These are phyloP conservation scores for Umbelopsis sp. DNA, from an alignment of 371 early-diverging fungal species.

Conservation along the genomic window DNA sequence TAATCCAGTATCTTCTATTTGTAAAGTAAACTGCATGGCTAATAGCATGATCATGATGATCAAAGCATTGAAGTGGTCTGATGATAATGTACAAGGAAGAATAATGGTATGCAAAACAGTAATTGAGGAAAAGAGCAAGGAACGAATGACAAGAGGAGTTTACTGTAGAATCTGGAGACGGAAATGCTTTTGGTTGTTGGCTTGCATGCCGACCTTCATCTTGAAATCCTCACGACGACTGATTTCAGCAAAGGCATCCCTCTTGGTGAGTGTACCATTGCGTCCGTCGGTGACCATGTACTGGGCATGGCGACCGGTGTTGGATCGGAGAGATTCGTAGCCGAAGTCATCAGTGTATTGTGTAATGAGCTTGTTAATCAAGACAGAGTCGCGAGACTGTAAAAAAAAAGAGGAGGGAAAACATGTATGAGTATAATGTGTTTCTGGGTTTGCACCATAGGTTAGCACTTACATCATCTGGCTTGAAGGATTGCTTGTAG, in stretches of 20 bases:
- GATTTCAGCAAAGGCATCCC: slow-evolving; percentile 57
- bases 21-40: slow-evolving; percentile 15
- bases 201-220: slow-evolving; percentile 77
- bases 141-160: neutral
- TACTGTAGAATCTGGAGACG: slow-evolving; percentile 75
- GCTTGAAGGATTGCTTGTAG: slow-evolving; percentile 85
- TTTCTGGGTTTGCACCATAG: neutral
- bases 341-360: slow-evolving; percentile 46
- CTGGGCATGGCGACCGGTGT: slow-evolving; percentile 23
- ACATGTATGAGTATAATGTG: slow-evolving; percentile 13
- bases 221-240: slow-evolving; percentile 68
- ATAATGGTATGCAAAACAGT: slow-evolving; percentile 15
- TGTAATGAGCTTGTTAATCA: slow-evolving; percentile 56
- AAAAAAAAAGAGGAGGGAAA: neutral
- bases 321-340: slow-evolving; percentile 41
- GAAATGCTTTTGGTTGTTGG: slow-evolving; percentile 88
- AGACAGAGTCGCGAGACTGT: slow-evolving; percentile 48
- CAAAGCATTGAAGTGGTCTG: slow-evolving; percentile 4
- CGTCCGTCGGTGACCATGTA: slow-evolving; percentile 47
- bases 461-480: slow-evolving; percentile 51
- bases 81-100: slow-evolving; percentile 16
- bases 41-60: neutral
- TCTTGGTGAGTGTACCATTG: slow-evolving; percentile 27
- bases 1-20: neutral
- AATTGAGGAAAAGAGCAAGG: neutral